Base-by-base conservation (phyloP, 176 grass and related monocot species). In the Ensete glaucum region DNA sequence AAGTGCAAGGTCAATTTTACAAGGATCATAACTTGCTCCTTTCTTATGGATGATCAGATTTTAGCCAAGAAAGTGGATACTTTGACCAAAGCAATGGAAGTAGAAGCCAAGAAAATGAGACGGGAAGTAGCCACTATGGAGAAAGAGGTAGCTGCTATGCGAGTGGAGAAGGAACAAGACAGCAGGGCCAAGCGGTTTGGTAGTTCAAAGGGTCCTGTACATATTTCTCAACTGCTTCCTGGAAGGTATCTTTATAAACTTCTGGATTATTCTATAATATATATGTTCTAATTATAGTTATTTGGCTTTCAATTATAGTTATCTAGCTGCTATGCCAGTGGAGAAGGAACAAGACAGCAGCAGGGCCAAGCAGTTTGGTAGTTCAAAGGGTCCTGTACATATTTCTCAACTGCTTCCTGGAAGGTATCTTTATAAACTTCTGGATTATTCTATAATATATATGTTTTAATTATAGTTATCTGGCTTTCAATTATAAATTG, bases 91-190 rank as follows among this genome's bases (percentile, higher is more conserved):
- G 87, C 93, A 76, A 96, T 92, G 90, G 93, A 90, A 56, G 93
- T 92, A 81, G 93, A 96, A 72, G 93, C 89, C 66, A 96, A 96
- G 85, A 90, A 88, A 80, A 96, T 92, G 93, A 92, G 89, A 84
- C 78, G 90, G 70, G 93, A 96, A 76, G 86, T 96, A 48, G 79
- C 81, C 69, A 81, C 79, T 67, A 90, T 96, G 93, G 90, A 92
- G 79, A 96, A 92, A 76, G 87, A 96, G 81, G 85, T 96, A 82
- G 77, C 87, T 80, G 87, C 90, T 2, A 90, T 96, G 53, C 83
- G 93, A 50, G 85, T 85, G 1, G 87, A 88, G 19, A 90, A 96
- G 71, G 90, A 96, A 62, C 85, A 88, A 76, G 92, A 96, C 76
- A 88, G 48, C 76, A 96, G 86, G 72, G 27, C 85, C 63, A 89